These are phyloP conservation scores for Pinus taeda DNA, from an alignment of 75 land plant genomes.

Conservation along the genomic window DNA sequence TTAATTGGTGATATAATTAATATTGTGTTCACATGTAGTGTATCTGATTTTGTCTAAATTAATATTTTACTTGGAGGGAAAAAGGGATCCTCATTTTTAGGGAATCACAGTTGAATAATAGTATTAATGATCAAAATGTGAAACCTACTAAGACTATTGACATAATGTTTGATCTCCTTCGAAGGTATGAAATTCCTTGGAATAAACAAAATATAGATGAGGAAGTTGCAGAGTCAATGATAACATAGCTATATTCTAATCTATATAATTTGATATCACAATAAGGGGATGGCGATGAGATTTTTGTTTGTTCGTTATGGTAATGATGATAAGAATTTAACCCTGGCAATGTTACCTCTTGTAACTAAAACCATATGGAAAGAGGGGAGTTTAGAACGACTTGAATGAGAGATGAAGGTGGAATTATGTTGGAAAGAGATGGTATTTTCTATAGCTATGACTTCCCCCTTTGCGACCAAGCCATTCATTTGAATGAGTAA, in stretches of 20 bases:
- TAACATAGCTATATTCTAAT: conserved; percentile 34
- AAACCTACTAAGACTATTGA: conserved; percentile 54
- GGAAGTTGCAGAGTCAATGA: conserved; percentile 48
- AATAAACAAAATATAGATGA: conserved; percentile 42
- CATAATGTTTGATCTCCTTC: conserved; percentile 29
- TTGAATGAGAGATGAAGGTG: conserved; percentile 53
- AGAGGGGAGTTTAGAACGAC: conserved; percentile 68
- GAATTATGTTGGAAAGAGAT: conserved; percentile 58
- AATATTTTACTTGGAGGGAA: conserved; percentile 27
- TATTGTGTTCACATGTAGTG: not conserved
- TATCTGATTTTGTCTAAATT: not conserved
- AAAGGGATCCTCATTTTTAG: conserved; percentile 54
- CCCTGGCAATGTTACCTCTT: not conserved
- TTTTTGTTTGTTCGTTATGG: no score
- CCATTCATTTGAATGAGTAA: conserved; percentile 55
- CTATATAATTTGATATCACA: not conserved
- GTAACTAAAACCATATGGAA: conserved; percentile 69
- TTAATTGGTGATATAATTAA: not conserved
- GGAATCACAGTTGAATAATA: conserved; percentile 62
- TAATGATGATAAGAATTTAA: not conserved
- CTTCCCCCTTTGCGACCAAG: conserved; percentile 51
- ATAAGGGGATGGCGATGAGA: no score
- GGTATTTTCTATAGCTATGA: conserved; percentile 75
- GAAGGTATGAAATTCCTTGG: conserved; percentile 47
- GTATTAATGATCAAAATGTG: conserved; percentile 43